Base-by-base conservation (phyloP, 2,329 filamentous ascomycete genomes). In the Plenodomus lindquistii region DNA sequence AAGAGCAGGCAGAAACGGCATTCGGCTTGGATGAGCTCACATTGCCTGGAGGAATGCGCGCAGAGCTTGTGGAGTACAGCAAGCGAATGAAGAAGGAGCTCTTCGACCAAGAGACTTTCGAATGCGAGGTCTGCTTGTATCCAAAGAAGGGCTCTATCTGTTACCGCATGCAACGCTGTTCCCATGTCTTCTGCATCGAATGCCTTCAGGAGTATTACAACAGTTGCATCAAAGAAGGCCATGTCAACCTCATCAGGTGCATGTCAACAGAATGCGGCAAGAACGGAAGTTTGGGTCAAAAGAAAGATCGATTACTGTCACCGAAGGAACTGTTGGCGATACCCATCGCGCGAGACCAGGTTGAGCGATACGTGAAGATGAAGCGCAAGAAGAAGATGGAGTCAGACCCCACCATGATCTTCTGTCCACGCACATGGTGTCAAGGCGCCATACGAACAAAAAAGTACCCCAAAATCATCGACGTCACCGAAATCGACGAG, bases 371-470 rank as follows among this genome's bases (percentile, higher is more conserved):
- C 69, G 89, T 96, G 4, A 85, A 85, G 31, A 80, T 97, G 52
- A 97, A 94, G 75, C 89, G 96, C 65, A 97, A 97, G 76, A 89
- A 88, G 57, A 88, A 91, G 69, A 83, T 97, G 2, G 94, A 97
- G 71, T 86, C 90, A 0, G 92, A 97, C 73, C 95, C 92, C 65
- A 87, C 86, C 49, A 97, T 92, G 0, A 82, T 97, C 27, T 97
- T 96, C 70, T 99, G 94, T 65, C 94, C 94, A 0, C 84, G 94
- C 8, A 81, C 85, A 46, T 97, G 92, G 90, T 99, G 94, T 69
- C 89, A 94, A 71, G 92, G 91, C 5, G 89, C 92, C 2, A 92
- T 92, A 20, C 83, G 75, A 4, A 85, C 84, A 8, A 55, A 62
- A 2, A 79, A 76, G 52, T 78, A 79, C 42, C 76, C 77, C 4